Conservation (phyloP, 108 stramenopile genomes). For the Cyclotella kingstonii region DNA sequence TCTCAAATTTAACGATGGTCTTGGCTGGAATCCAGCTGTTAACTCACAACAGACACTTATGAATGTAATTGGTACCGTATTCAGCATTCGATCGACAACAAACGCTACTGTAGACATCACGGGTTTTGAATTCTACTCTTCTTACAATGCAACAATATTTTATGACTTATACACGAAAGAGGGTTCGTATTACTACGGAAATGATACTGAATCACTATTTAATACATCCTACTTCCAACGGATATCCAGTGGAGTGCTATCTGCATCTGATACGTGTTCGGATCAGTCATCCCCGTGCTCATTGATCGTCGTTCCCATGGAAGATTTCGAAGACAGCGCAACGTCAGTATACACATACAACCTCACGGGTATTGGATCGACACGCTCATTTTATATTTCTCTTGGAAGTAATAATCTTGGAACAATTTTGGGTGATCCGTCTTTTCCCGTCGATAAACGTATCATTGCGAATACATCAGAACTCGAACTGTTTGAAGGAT, state of each 20-base stretch:
- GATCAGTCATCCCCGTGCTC: neutral
- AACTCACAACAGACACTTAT: neutral
- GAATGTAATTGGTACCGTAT: slow-evolving; percentile 14
- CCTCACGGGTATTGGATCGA: neutral
- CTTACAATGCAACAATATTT: neutral
- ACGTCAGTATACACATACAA: neutral
- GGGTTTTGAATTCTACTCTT: slow-evolving; percentile 22
- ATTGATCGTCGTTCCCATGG: slow-evolving; percentile 7
- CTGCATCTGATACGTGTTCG: neutral
- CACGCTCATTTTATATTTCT: slow-evolving; percentile 16
- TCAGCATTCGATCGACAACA: slow-evolving; percentile 12
- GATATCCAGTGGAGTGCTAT: neutral
- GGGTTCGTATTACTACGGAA: slow-evolving; percentile 6
- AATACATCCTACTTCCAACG: neutral
- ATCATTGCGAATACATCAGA: slow-evolving; percentile 9
- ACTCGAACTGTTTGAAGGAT: slow-evolving; percentile 16
- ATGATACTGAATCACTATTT: neutral
- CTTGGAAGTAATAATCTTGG: slow-evolving; percentile 11
- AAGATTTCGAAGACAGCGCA: slow-evolving; percentile 6
- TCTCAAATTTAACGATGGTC: too few species aligned
- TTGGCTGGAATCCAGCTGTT: too few species aligned
- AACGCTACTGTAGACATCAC: slow-evolving; percentile 13
- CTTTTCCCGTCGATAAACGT: neutral
- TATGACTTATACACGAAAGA: slow-evolving; percentile 14
- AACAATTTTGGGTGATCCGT: neutral